Base-by-base conservation (phyloP, 2,329 filamentous ascomycete genomes). In the Fusarium burgessii region DNA sequence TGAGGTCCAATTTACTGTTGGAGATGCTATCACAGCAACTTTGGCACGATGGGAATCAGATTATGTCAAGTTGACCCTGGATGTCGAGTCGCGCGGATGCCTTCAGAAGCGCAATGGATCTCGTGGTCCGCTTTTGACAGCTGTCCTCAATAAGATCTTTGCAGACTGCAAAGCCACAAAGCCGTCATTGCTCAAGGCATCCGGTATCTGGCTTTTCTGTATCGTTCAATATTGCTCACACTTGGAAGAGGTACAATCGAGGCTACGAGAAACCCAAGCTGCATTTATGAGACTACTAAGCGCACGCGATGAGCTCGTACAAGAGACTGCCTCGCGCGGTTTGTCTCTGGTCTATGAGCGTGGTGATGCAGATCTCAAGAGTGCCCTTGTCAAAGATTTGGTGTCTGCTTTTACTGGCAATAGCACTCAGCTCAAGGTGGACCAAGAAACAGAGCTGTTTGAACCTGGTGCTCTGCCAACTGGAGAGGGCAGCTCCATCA, bases 321-420 rank as follows among this genome's bases (percentile, higher is more conserved):
- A 99, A 80, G 96, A 99, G 81, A 97, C 94, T 7, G 95, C 96
- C 7, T 97, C 95, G 1, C 88, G 95, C 62, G 96, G 96, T 1
- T 86, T 99, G 33, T 91, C 93, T n/a, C 82, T 98, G 50, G 94
- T 98, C 4, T 99, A 98, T 78, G 95, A 98, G 76, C 94, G 94
- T 78, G 96, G 96, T 2, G 93, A 97, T 75, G 87, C 91, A 32
- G 88, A 88, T 2, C 86, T 98, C 23, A 95, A 93, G 78, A 91
- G 93, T 62, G 91, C 94, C 50, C 86, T 99, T 32, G 93, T 97
- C 6, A 91, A 91, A 61, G 95, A 98, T 76, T 87, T 99, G 5
- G 93, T 98, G 1, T 89, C 92, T 11, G 93, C 93, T 0, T 98
- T 98, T 74, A 98, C 94, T 0, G 93, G 93, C 8, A 90, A 89